Evolutionary conservation across 441 rosid species (phyloP), one percentile per base, ranked within the genome.

Genomic region (Eruca vesicaria): DNA sequence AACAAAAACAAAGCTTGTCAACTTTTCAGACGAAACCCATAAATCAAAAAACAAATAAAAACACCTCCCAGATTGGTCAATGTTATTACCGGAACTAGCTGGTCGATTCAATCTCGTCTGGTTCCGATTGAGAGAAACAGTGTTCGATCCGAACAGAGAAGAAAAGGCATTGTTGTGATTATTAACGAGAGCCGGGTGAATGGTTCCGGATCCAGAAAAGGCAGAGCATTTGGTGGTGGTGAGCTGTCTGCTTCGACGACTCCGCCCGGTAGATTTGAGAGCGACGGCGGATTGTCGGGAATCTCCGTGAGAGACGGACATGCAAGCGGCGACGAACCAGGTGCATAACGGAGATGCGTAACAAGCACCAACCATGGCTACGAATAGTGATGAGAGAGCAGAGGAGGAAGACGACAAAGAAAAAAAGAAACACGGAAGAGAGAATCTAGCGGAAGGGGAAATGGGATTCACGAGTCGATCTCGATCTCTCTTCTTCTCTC

Each of bases 291-390:
- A n/a, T 12, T 68, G 77, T 45, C 81, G 82, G 45, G 78, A 86
- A 21, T 80, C 75, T 23, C 82, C 81, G 63, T 88, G 82, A 79
- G 89, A 58, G 85, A 87, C 86, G 53, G 97, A 89, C 96, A 95
- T 91, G 96, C 93, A 95, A 64, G 98, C 88, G 7, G 97, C 99
- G 70, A 95, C 91, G 14, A 95, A 82, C 97, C 99, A 92, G 74
- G 98, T 87, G 86, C 99, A 95, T 57, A 95, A 65, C 72, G 99
- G 98, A 82, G 97, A 82, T 16, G 97, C 76, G 48, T 78, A 75
- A 20, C 84, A 72, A 43, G 95, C 77, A 48, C 86, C 86, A 78
- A 81, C 75, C 81, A 78, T 78, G 38, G 62, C 74, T 23, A 23
- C n/a, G 7, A 45, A 57, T 26, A 43, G 67, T 10, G 68, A 61